These are phyloP conservation scores for Corchorus olitorius DNA, from an alignment of 345 rosid species.

Conservation along the genomic window DNA sequence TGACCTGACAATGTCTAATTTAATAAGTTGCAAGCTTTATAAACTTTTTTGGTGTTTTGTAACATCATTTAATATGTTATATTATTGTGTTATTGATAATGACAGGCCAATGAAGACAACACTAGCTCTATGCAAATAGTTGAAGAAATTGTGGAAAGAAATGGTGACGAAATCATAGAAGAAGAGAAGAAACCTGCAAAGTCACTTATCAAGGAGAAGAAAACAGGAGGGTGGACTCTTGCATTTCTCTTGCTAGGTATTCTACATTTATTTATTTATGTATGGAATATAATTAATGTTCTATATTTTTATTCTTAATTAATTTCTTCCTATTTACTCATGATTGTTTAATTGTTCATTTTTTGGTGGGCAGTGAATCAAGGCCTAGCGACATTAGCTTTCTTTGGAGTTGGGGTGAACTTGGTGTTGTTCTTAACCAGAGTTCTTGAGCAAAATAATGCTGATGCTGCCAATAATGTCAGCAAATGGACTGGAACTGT, in stretches of 20 bases:
- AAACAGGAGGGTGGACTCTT: constrained; percentile 18
- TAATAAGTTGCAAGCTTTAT: background rate
- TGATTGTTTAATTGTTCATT: background rate
- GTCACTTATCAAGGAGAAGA: constrained; percentile 18
- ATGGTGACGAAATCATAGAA: constrained; percentile 18
- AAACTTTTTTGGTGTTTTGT: background rate
- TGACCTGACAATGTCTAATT: background rate
- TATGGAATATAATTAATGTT: background rate
- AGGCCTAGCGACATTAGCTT: constrained; percentile 83
- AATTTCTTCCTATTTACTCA: too few relatives aligned
- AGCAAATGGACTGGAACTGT: constrained; percentile 98
- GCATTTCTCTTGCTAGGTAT: constrained; percentile 24
- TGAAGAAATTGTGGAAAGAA: constrained; percentile 24
- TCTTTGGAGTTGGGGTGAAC: constrained; percentile 93
- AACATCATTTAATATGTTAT: background rate
- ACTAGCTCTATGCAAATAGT: constrained; percentile 9
- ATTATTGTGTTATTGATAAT: background rate
- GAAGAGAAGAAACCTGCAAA: constrained; percentile 17
- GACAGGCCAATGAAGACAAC: constrained; percentile 36
- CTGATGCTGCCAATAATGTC: constrained; percentile 82
- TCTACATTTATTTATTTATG: background rate
- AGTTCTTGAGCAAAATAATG: constrained; percentile 75
- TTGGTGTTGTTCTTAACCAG: constrained; percentile 80
- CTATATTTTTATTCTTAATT: too few relatives aligned
- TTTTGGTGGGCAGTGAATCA: constrained; percentile 56